Evolutionary conservation across 2,329 filamentous ascomycete genomes (phyloP).

Genomic region (Trichoderma endophyticum): DNA sequence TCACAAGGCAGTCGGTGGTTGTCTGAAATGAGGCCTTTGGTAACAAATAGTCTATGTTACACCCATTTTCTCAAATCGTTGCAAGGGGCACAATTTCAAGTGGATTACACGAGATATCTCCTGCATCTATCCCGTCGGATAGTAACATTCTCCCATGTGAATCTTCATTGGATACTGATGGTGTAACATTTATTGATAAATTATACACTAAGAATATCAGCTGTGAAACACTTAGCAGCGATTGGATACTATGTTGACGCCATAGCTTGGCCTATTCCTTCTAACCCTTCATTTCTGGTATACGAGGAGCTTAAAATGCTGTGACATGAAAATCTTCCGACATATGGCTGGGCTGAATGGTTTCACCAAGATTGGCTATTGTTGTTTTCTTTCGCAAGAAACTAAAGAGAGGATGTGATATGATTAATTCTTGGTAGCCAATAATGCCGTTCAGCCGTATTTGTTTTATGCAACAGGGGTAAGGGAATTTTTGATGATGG

Average conservation of each 20-base stretch:
- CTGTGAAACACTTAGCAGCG: not conserved
- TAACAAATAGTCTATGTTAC: not conserved
- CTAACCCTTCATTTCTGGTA: not conserved
- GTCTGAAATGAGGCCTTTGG: not conserved
- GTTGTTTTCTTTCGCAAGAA: not conserved
- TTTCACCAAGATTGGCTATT: not conserved
- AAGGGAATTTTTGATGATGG: not conserved
- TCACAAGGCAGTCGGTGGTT: too few species aligned
- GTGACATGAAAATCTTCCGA: not conserved
- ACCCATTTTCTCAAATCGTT: not conserved
- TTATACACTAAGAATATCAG: not conserved
- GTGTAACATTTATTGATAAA: not conserved
- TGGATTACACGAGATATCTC: not conserved
- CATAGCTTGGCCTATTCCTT: not conserved
- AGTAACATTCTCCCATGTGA: not conserved
- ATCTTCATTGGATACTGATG: not conserved
- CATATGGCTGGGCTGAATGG: not conserved
- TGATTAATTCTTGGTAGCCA: not conserved
- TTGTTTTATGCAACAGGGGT: not conserved
- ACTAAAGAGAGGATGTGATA: not conserved
- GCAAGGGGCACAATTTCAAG: not conserved
- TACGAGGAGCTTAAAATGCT: not conserved
- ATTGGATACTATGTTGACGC: not conserved
- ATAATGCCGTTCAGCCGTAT: not conserved
- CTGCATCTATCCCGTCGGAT: not conserved